These are phyloP conservation scores for Galeopsis tetrahit DNA, from an alignment of 257 asterid genomes.

Conservation along the genomic window DNA sequence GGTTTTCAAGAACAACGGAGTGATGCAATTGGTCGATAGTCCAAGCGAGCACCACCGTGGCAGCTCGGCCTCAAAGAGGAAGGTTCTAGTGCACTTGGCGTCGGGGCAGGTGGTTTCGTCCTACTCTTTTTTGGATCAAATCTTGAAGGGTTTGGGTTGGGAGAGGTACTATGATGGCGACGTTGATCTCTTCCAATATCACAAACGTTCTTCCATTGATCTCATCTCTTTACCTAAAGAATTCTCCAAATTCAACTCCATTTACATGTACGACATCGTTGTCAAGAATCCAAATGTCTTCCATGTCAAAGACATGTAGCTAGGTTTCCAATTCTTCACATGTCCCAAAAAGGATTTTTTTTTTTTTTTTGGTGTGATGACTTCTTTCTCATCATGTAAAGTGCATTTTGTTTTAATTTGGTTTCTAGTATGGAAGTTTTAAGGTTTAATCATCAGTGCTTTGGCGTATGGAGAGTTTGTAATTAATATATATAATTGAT, in stretches of 20 bases:
- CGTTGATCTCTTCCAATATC: constrained; percentile 74
- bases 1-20: constrained; percentile 82
- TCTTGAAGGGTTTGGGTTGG: constrained; percentile 73
- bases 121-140: constrained; percentile 58
- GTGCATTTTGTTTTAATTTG: not conserved
- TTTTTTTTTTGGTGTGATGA: constrained; percentile 16
- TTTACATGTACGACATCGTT: constrained; percentile 90
- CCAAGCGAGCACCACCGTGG: constrained; percentile 47
- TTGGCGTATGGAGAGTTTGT: constrained; percentile 5
- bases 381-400: not conserved
- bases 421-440: not conserved
- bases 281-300: constrained; percentile 86
- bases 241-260: constrained; percentile 68
- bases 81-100: constrained; percentile 75
- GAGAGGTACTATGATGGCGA: constrained; percentile 78
- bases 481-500: not conserved
- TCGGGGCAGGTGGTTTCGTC: constrained; percentile 70
- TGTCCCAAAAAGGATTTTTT: too few species aligned
- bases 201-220: constrained; percentile 76
- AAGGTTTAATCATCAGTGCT: not conserved
- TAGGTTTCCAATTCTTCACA: too few species aligned
- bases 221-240: constrained; percentile 81
- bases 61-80: constrained; percentile 46
- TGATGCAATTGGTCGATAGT: constrained; percentile 67
- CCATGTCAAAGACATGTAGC: constrained; percentile 69